These are phyloP conservation scores for Kluyveromyces aestuarii DNA, from an alignment of 805 yeast species.

Conservation along the genomic window DNA sequence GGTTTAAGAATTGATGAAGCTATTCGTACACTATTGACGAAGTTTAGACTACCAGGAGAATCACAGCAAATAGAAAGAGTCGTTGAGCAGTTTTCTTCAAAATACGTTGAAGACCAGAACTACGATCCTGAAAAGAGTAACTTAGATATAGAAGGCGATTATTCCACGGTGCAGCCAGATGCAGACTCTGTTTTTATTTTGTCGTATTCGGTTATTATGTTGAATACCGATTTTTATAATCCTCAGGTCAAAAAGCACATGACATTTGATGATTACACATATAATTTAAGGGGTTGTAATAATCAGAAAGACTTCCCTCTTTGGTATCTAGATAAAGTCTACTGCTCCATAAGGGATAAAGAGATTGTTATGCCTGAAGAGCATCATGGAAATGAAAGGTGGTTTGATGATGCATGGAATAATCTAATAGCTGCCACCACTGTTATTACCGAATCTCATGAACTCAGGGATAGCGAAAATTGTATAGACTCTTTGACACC, in stretches of 20 bases:
- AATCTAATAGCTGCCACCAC: conserved; percentile 42
- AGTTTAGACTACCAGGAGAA: conserved; percentile 93
- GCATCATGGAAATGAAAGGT: conserved; percentile 83
- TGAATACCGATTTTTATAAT: conserved; percentile 88
- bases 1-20: conserved; percentile 90
- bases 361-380: conserved; percentile 98
- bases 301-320: conserved; percentile 70
- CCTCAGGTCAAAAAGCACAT: conserved; percentile 89
- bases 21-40: conserved; percentile 65
- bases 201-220: conserved; percentile 86
- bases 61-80: conserved; percentile 93
- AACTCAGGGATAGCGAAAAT: conserved; percentile 13
- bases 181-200: conserved; percentile 82
- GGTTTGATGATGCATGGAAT: conserved; percentile 87
- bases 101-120: conserved; percentile 61
- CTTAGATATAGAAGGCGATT: conserved; percentile 21
- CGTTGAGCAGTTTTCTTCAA: conserved; percentile 75
- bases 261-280: conserved; percentile 75
- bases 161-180: conserved; percentile 55
- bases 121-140: conserved; percentile 17
- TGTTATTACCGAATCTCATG: conserved; percentile 24
- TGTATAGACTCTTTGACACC: conserved; percentile 8
- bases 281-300: conserved; percentile 73
- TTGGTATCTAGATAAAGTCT: conserved; percentile 79
- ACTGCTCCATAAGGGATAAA: conserved; percentile 65